phyloP scores from a whole-genome alignment of 192 early-diverging fungal species.

The Fimicolochytrium jonesii region DNA sequence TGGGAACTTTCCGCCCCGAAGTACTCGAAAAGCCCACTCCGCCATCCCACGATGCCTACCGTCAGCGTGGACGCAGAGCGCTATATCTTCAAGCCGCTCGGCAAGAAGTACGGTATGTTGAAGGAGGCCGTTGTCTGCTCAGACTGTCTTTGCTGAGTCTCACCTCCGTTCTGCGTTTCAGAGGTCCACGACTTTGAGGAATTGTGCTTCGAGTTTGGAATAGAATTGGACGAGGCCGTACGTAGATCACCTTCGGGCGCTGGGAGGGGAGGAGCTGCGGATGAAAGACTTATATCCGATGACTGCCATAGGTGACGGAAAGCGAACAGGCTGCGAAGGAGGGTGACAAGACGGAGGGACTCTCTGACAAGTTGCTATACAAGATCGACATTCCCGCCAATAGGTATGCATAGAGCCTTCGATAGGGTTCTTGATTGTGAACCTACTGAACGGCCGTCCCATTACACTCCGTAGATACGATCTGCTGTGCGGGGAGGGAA shows the following conservation, averaged over 20 bases:
- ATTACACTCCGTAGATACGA: constrained; percentile 88
- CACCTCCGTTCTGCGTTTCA: constrained; percentile 19
- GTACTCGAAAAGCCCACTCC: not conserved
- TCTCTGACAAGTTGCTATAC: constrained; percentile 77
- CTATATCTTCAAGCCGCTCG: constrained; percentile 74
- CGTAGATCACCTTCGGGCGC: too few relatives aligned
- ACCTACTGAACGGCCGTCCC: constrained; percentile 10
- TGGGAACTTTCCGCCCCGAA: too few relatives aligned
- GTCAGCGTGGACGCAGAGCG: constrained; percentile 89
- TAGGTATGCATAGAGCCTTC: constrained; percentile 33
- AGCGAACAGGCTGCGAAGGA: constrained; percentile 72
- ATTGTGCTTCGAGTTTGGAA: constrained; percentile 98
- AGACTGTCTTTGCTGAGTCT: not conserved
- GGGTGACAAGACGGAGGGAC: constrained; percentile 46
- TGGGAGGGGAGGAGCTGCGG: too few relatives aligned
- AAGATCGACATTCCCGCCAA: constrained; percentile 99
- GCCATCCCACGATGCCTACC: constrained; percentile 74
- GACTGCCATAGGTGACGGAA: constrained; percentile 61
- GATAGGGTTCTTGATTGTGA: not conserved
- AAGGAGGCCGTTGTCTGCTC: not conserved
- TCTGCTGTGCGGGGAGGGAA: constrained; percentile 94
- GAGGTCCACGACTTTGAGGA: constrained; percentile 89
- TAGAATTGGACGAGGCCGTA: constrained; percentile 97
- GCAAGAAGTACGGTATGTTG: constrained; percentile 70
- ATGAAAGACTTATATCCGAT: not conserved